Conservation (phyloP, 1,284 basidiomycete species). For the Irpex rosettiformis region DNA sequence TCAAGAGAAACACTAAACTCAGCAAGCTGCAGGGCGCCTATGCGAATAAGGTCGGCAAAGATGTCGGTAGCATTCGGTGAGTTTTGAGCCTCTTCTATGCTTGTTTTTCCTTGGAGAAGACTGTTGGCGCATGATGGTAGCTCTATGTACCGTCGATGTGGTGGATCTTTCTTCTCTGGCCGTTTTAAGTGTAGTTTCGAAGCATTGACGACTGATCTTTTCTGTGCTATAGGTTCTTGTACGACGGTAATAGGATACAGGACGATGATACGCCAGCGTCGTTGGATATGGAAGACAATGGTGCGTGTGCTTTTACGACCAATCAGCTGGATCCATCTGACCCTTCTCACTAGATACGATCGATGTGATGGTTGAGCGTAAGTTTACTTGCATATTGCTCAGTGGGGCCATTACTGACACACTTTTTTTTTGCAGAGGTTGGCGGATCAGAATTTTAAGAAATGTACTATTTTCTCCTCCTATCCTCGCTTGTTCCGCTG, state of each 20-base stretch:
- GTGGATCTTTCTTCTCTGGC: neutral
- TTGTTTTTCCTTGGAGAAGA: neutral
- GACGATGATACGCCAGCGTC: conserved; percentile 84
- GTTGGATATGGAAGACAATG: conserved; percentile 85
- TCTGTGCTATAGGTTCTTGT: conserved; percentile 64
- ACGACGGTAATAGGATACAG: conserved; percentile 78
- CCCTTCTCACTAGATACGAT: conserved; percentile 59
- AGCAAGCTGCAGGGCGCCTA: conserved; percentile 94
- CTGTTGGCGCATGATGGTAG: conserved; percentile 1
- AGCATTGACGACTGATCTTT: conserved; percentile 1
- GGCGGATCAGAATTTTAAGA: conserved; percentile 28
- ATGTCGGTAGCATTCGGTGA: conserved; percentile 81
- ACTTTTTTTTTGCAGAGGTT: conserved; percentile 27
- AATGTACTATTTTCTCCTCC: conserved; percentile 4
- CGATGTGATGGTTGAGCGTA: conserved; percentile 92
- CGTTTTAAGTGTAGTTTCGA: neutral
- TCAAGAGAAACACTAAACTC: conserved; percentile 91
- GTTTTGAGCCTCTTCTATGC: conserved; percentile 26
- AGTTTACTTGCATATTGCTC: conserved; percentile 32
- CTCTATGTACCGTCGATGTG: neutral
- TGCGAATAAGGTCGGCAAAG: conserved; percentile 91
- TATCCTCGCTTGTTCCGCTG: conserved; percentile 3
- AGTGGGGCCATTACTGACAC: conserved; percentile 1
- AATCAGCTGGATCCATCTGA: conserved; percentile 1
- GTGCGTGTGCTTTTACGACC: conserved; percentile 34